Conservation (phyloP, 108 stramenopile genomes). For the Mediolabrus comicus region DNA sequence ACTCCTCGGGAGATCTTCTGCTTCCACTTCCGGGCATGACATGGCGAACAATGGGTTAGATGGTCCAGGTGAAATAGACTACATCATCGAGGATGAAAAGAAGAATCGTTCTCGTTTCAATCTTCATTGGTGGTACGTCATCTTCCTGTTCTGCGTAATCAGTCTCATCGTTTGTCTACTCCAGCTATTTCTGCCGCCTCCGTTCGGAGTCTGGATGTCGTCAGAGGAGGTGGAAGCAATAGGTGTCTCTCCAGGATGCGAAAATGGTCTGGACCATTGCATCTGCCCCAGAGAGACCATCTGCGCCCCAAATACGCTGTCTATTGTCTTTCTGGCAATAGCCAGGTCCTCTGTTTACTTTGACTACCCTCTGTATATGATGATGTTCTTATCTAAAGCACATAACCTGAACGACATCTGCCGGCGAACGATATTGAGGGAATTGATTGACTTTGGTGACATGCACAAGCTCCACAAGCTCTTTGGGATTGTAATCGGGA, state of each 20-base stretch:
- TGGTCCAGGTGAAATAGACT: too few species aligned
- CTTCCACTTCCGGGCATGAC: too few species aligned
- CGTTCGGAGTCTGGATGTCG: slow-evolving; percentile 11
- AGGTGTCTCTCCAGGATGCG: slow-evolving; percentile 10
- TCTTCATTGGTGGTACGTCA: slow-evolving; percentile 4
- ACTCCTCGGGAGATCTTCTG: too few species aligned
- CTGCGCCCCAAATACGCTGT: slow-evolving; percentile 8
- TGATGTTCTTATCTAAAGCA: slow-evolving; percentile 18
- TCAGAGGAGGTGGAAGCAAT: slow-evolving; percentile 7
- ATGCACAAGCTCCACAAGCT: slow-evolving; percentile 18
- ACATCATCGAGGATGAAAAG: background rate
- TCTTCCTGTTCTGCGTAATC: slow-evolving; percentile 18
- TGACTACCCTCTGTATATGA: slow-evolving; percentile 35
- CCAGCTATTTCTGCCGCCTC: slow-evolving; percentile 12
- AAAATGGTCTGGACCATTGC: slow-evolving; percentile 2
- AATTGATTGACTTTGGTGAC: slow-evolving; percentile 17
- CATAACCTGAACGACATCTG: slow-evolving; percentile 21
- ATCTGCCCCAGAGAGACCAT: slow-evolving; percentile 33
- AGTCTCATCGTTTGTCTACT: slow-evolving; percentile 7
- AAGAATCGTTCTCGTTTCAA: background rate
- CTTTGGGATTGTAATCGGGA: slow-evolving; percentile 23
- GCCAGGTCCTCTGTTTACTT: slow-evolving; percentile 21
- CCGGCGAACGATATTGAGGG: slow-evolving; percentile 12
- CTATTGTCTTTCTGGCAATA: slow-evolving; percentile 13
- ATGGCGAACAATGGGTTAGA: too few species aligned